Base-by-base conservation (phyloP, 495 filamentous ascomycete species). In the Xylaria longipes region DNA sequence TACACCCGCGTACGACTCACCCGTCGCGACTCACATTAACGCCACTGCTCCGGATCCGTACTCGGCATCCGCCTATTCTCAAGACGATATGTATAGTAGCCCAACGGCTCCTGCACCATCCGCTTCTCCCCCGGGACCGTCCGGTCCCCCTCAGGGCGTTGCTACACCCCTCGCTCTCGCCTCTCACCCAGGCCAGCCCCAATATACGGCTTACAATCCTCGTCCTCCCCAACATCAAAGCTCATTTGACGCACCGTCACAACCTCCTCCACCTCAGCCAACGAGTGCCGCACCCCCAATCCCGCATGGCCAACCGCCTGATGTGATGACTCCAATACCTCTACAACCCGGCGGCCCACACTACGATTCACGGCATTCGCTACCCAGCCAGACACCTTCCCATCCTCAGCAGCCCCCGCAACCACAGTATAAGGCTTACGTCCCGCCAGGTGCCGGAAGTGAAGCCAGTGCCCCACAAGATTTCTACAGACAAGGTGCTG, bases 1-100 rank as follows among this genome's bases (percentile, higher is more conserved):
- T 41, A 94, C 93, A n/a, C 92, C 92, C 7, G 88, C 89, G 14
- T 97, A 96, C 73, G 92, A 95, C 76, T 93, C 92, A 7, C 93
- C 93, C 25, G 87, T 93, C 48, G 90, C 90, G 41, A 82, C 85
- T 50, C 86, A 86, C 61, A 87, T 85, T 66, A 84, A 86, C 64
- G 76, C 82, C 11, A 77, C 79, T 39, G 79, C 81, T 5, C 74
- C 79, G 31, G 80, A 77, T 9, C 83, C 89, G 0, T 92, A 91
- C 70, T 87, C 87, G 8, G 84, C 88, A 5, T 88, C 90, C 5
- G 80, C 82, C 63, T 91, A 92, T 74, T 85, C 87, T 1, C 81
- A 84, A 43, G 90, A 92, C 5, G 88, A 91, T 50, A 85, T 81
- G 25, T 87, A 85, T 48, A 71, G 81, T 0, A 82, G 77, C 60